phyloP scores from a whole-genome alignment of 2,329 filamentous ascomycete species.

The Leptographium galeiforme region DNA sequence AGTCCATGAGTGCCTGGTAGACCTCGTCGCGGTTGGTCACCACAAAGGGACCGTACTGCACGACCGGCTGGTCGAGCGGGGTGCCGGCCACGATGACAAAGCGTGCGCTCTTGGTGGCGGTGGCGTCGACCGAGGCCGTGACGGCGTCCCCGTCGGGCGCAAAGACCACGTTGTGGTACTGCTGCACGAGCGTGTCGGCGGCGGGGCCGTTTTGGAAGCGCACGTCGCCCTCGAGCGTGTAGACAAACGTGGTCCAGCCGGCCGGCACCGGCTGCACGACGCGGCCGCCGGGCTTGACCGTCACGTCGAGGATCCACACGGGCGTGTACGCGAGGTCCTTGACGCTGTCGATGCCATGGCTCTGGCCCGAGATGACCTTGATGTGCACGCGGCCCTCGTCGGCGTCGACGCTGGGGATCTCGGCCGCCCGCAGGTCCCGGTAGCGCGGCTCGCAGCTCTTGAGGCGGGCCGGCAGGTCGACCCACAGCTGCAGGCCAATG shows the following conservation, averaged over 20 bases:
- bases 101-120: slow-evolving; percentile 43
- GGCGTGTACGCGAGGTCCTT: slow-evolving; percentile 86
- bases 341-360: slow-evolving; percentile 71
- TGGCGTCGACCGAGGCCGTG: slow-evolving; percentile 53
- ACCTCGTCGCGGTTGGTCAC: slow-evolving; percentile 58
- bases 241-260: slow-evolving; percentile 84
- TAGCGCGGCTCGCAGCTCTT: slow-evolving; percentile 89
- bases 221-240: slow-evolving; percentile 63
- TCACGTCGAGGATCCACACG: slow-evolving; percentile 87
- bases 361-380: slow-evolving; percentile 83
- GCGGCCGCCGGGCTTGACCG: slow-evolving; percentile 63
- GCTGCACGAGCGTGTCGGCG: slow-evolving; percentile 32
- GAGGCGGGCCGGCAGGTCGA: slow-evolving; percentile 69
- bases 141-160: slow-evolving; percentile 66
- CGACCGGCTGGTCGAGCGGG: slow-evolving; percentile 65
- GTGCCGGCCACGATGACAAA: slow-evolving; percentile 66
- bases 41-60: slow-evolving; percentile 83
- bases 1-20: slow-evolving; percentile 64
- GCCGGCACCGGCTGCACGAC: slow-evolving; percentile 62
- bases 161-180: slow-evolving; percentile 85
- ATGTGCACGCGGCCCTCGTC: slow-evolving; percentile 64
- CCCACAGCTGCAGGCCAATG: slow-evolving; percentile 88
- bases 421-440: slow-evolving; percentile 63
- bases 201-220: slow-evolving; percentile 39
- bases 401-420: slow-evolving; percentile 63